Percentiles rank a stretch among this genome's conserved stretches.
Conservation (phyloP, 352 stramenopile species). For the Phytophthora melonis region DNA sequence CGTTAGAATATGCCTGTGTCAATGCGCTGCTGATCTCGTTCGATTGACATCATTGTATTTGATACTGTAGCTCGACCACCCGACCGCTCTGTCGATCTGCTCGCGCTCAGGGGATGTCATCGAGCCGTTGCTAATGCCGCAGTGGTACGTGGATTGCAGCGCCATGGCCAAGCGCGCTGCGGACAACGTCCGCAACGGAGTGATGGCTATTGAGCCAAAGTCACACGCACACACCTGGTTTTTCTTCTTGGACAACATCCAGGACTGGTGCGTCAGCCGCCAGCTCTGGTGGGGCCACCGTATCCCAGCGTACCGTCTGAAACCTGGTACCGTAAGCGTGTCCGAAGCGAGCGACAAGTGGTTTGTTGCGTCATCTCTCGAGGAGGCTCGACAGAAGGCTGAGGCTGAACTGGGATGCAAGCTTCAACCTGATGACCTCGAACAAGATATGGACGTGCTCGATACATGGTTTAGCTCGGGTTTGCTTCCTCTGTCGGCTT, state of each 20-base stretch:
- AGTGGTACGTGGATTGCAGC: conserved; percentile 99
- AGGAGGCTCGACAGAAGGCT: conserved; percentile 92
- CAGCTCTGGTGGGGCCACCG: conserved; percentile 99
- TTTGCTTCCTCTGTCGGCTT: conserved; percentile 93
- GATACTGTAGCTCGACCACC: conserved; percentile 63
- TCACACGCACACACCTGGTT: conserved; percentile 96
- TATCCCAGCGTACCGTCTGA: conserved; percentile 97
- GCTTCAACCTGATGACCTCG: conserved; percentile 84
- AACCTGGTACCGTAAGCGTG: conserved; percentile 17
- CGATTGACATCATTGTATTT: too few species aligned
- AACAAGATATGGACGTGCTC: conserved; percentile 99
- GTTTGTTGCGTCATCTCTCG: conserved; percentile 95
- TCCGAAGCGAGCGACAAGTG: conserved; percentile 74
- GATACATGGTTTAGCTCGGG: conserved; percentile 99
- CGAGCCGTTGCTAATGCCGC: conserved; percentile 98
- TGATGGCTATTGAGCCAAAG: conserved; percentile 95
- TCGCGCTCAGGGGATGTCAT: conserved; percentile 98
- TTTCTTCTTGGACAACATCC: conserved; percentile 99
- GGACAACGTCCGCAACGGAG: conserved; percentile 94
- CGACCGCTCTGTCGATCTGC: conserved; percentile 94
- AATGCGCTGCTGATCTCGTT: too few species aligned
- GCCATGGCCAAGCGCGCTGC: conserved; percentile 95
- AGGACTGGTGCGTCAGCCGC: conserved; percentile 99
- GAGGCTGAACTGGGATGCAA: conserved; percentile 79
- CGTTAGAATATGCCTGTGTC: conserved; percentile 39